phyloP scores from a whole-genome alignment of 108 stramenopile genomes.

The Conticribra guillardii region DNA sequence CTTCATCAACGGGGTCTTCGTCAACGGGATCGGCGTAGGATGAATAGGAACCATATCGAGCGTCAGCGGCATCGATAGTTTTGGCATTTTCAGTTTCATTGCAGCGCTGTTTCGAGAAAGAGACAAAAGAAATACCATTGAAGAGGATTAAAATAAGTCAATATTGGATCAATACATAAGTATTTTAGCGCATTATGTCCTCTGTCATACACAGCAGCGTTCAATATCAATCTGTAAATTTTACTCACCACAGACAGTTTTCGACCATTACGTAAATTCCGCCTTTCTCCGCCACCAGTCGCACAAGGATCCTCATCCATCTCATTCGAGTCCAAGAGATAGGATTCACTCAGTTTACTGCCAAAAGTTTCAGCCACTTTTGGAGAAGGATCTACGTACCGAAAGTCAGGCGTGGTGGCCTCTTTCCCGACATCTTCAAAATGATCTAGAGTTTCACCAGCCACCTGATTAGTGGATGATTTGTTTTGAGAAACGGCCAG shows the following conservation, averaged over 20 bases:
- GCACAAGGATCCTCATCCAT: neutral
- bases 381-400: neutral
- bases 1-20: neutral
- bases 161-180: too few species aligned
- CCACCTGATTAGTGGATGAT: too few species aligned
- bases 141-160: neutral
- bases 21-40: neutral
- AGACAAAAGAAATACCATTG: neutral
- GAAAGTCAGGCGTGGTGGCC: neutral
- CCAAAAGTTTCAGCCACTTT: neutral
- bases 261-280: too few species aligned
- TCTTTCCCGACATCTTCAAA: neutral
- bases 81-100: neutral
- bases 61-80: neutral
- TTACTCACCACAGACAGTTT: neutral
- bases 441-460: too few species aligned
- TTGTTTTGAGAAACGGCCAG: too few species aligned
- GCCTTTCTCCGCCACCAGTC: neutral
- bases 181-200: too few species aligned
- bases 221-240: neutral
- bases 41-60: neutral
- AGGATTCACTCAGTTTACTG: neutral
- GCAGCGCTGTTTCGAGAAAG: neutral
- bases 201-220: too few species aligned
- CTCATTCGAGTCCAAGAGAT: neutral